phyloP scores from a whole-genome alignment of 495 filamentous ascomycete species.

The Bacidia gigantensis region DNA sequence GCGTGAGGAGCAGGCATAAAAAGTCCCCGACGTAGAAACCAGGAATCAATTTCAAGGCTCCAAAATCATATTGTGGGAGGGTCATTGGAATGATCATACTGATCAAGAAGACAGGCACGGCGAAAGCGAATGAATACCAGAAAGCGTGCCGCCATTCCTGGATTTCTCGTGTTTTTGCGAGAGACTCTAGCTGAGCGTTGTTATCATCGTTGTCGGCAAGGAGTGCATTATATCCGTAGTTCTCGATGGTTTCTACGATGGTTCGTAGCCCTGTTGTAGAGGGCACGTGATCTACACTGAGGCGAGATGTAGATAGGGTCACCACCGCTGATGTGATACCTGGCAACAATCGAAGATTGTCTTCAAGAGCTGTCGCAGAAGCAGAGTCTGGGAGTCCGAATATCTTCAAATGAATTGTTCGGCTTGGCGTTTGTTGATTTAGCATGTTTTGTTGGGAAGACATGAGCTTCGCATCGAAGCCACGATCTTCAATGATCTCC shows the following conservation, averaged over 20 bases:
- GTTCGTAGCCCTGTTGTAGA: constrained; percentile 60
- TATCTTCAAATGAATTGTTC: constrained; percentile 61
- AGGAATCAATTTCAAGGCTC: constrained; percentile 45
- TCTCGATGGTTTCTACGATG: constrained; percentile 72
- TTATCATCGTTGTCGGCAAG: constrained; percentile 87
- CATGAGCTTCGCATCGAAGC: constrained; percentile 74
- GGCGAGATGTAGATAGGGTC: constrained; percentile 50
- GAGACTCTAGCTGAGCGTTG: constrained; percentile 88
- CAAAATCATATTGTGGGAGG: constrained; percentile 58
- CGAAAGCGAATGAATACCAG: constrained; percentile 58
- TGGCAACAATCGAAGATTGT: constrained; percentile 44
- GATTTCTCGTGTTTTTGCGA: constrained; percentile 93
- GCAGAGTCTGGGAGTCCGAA: constrained; percentile 62
- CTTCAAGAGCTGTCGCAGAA: constrained; percentile 58
- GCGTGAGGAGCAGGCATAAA: constrained; percentile 65
- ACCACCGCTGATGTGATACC: constrained; percentile 65
- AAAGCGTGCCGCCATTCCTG: constrained; percentile 81
- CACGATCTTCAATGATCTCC: constrained; percentile 54
- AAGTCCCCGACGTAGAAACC: constrained; percentile 84
- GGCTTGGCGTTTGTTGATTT: constrained; percentile 31
- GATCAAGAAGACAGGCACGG: constrained; percentile 81
- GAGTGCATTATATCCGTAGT: constrained; percentile 70
- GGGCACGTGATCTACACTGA: constrained; percentile 57
- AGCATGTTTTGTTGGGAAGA: constrained; percentile 24
- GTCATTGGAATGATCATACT: constrained; percentile 84